Evolutionary conservation across 306 rosid species (phyloP).

Genomic region (Citrullus mucosospermus): DNA sequence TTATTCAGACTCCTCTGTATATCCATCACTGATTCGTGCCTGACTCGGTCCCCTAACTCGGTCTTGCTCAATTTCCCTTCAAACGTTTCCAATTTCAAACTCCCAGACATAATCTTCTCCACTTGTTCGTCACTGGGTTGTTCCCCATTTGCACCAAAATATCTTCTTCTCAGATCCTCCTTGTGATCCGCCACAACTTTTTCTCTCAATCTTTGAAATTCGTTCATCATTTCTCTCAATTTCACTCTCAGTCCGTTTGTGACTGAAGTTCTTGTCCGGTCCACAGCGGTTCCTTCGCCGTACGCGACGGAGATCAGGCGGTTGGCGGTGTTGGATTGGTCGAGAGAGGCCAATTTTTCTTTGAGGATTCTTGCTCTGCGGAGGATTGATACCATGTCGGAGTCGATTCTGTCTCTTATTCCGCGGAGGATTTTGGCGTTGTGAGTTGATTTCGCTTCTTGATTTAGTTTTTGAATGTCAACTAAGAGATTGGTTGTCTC

Average conservation of each 20-base stretch:
- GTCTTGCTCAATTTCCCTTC: conserved; percentile 40
- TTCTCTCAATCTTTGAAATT: conserved; percentile 59
- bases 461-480: conserved; percentile 62
- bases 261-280: conserved; percentile 54
- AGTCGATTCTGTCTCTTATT: conserved; percentile 66
- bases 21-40: conserved; percentile 75
- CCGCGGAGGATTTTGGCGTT: conserved; percentile 77
- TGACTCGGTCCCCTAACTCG: conserved; percentile 41
- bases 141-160: conserved; percentile 42
- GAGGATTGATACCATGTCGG: conserved; percentile 61
- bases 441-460: conserved; percentile 70
- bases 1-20: conserved; percentile 74
- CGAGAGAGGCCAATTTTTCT: conserved; percentile 47
- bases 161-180: conserved; percentile 72
- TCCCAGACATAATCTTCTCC: conserved; percentile 56
- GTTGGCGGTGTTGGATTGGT: conserved; percentile 44
- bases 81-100: conserved; percentile 41
- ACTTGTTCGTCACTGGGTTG: conserved; percentile 55
- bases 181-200: conserved; percentile 54
- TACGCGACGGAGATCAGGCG: conserved; percentile 35
- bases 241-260: conserved; percentile 71
- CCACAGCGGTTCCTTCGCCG: conserved; percentile 45
- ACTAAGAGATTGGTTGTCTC: conserved; percentile 86
- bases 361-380: conserved; percentile 57
- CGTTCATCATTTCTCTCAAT: conserved; percentile 63